These are phyloP conservation scores for Candida insectalens DNA, from an alignment of 805 yeast genomes.

Conservation along the genomic window DNA sequence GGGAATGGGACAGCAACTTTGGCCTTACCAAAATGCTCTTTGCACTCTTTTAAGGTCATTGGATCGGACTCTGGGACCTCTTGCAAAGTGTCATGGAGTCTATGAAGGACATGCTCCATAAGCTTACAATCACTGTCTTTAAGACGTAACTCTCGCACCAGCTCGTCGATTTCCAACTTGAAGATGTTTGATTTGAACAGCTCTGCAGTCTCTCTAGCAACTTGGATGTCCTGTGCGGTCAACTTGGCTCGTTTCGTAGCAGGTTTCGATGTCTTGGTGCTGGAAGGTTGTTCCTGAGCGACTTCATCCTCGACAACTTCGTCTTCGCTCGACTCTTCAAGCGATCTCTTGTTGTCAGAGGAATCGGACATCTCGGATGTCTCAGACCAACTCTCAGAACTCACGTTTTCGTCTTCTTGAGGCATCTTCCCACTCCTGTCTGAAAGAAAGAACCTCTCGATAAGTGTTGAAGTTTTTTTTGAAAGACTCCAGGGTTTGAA, in stretches of 20 bases:
- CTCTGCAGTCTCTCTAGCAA: conserved; percentile 90
- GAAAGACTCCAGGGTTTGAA: no score
- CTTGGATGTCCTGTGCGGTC: conserved; percentile 76
- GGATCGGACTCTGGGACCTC: conserved; percentile 48
- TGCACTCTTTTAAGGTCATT: conserved; percentile 50
- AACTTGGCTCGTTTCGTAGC: conserved; percentile 22
- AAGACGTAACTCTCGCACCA: conserved; percentile 68
- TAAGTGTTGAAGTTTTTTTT: no score
- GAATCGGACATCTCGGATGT: no score
- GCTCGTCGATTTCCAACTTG: conserved; percentile 89
- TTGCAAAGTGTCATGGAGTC: conserved; percentile 59
- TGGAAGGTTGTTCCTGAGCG: conserved; percentile 4
- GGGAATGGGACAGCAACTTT: conserved; percentile 71
- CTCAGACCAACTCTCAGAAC: no score
- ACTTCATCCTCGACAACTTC: conserved; percentile 6
- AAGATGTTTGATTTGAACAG: conserved; percentile 90
- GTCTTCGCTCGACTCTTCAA: conserved; percentile 7
- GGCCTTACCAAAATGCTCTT: conserved; percentile 38
- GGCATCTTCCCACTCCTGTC: no score
- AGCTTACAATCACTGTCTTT: conserved; percentile 57
- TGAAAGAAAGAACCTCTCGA: no score
- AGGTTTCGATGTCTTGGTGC: conserved; percentile 4
- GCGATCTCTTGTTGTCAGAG: no score
- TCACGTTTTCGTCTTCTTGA: no score
- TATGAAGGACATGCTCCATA: conserved; percentile 69